phyloP scores from a whole-genome alignment of 2,329 filamentous ascomycete genomes.

The Aspergillus thermomutatus region DNA sequence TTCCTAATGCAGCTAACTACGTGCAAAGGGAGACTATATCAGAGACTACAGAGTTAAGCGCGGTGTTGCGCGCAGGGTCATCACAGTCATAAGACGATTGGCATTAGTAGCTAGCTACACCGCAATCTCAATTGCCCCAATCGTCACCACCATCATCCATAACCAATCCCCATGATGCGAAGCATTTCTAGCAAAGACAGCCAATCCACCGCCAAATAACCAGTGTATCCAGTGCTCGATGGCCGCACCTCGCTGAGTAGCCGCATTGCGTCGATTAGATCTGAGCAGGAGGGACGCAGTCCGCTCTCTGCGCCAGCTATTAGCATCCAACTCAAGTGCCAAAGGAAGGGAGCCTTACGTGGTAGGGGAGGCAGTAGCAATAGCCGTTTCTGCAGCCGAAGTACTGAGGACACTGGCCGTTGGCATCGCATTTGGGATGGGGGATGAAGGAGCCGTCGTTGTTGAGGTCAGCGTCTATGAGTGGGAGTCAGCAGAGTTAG shows the following conservation, averaged over 20 bases:
- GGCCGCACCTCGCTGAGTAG: too few species aligned
- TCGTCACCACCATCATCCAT: not conserved
- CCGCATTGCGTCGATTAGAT: not conserved
- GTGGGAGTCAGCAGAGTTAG: not conserved
- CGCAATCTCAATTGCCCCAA: not conserved
- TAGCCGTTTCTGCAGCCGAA: not conserved
- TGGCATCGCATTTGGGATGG: not conserved
- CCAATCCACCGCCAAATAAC: too few species aligned
- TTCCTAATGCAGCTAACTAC: too few species aligned
- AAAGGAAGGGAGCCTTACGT: not conserved
- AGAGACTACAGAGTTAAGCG: too few species aligned
- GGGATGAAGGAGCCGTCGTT: not conserved
- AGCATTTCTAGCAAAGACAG: not conserved
- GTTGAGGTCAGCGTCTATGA: not conserved
- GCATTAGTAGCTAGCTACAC: not conserved
- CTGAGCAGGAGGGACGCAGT: not conserved
- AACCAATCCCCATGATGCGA: not conserved
- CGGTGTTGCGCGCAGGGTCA: too few species aligned
- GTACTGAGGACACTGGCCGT: not conserved
- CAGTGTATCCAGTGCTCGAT: too few species aligned
- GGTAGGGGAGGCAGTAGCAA: not conserved
- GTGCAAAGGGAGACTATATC: too few species aligned
- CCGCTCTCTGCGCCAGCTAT: not conserved
- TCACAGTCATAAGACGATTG: not conserved
- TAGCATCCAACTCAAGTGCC: not conserved